Evolutionary conservation across 257 asterid species (phyloP), one percentile per base, ranked within the genome.

Genomic region (Ballota nigra): DNA sequence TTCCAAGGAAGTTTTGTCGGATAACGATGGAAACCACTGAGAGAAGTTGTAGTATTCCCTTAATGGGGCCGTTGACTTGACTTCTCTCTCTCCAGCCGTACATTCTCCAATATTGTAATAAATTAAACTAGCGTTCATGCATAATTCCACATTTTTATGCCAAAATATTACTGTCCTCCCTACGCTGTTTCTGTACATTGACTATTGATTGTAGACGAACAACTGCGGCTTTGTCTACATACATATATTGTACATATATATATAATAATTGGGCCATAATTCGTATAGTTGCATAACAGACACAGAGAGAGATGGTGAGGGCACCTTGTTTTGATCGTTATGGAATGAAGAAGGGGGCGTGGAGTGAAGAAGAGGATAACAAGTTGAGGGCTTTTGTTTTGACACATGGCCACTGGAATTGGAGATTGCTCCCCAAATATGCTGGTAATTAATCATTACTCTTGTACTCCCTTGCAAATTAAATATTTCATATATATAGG

Each of bases 281-380:
- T 53, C 4, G 15, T n/a, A n/a, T 5, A 49, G 10, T n/a, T 51
- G 24, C 26, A 51, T 51, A 16, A 51, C 12, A 5, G 8, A 49
- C 5, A 28, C 5, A 40, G 11, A 19, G 10, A 8, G 11, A 51
- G 24, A 82, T 79, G 85, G 85, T 79, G 80, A 82, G 72, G 63
- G 58, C 71, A 47, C 60, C 85, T 41, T 55, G 6, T 2, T 6
- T 66, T 64, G 87, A 84, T 72, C 41, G 15, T 5, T 36, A 80
- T 72, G 89, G 87, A 66, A 45, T 82, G 43, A 79, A 76, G 41
- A 84, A 66, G 66, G 88, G 88, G 13, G 79, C 69, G n/a, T 84
- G 88, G 88, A 75, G 67, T 69, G 77, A 81, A 55, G 83, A 82
- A 22, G 85, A 84, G 40, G 89, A 84, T 26, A 20, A 75, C 28